A percentile compares a stretch with the other conserved stretches of the same genome.
phyloP scores from a whole-genome alignment of 225 moss, liverwort and hornwort species.

The Antitrichia curtipendula region DNA sequence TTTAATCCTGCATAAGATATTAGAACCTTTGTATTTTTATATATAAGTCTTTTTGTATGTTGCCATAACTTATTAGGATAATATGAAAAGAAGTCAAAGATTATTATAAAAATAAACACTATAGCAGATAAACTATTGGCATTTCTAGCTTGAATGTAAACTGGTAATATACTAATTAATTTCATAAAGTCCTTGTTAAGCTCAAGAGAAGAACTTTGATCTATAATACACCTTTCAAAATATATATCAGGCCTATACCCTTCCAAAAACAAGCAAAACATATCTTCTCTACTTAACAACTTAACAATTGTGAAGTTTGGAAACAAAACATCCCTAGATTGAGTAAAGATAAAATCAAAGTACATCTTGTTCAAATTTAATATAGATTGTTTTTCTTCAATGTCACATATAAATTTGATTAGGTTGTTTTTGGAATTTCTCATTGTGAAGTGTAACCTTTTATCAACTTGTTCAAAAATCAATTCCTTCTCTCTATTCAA shows the following conservation, averaged over 20 bases:
- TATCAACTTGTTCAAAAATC: neutral
- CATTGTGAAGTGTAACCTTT: neutral
- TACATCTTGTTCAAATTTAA: neutral
- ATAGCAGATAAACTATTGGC: neutral
- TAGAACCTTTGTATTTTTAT: neutral
- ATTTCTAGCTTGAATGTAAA: neutral
- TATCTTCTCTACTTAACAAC: neutral
- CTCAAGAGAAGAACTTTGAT: neutral
- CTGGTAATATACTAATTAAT: neutral
- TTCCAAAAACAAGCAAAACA: neutral
- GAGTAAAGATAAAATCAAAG: neutral
- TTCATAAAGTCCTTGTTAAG: neutral
- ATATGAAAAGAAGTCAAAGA: neutral
- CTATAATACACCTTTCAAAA: neutral
- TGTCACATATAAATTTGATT: neutral
- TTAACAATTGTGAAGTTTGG: neutral
- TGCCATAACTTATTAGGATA: neutral
- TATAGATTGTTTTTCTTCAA: neutral
- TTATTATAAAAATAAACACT: neutral
- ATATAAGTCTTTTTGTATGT: neutral
- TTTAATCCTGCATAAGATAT: neutral
- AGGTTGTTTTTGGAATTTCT: neutral
- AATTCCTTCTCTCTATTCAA: neutral
- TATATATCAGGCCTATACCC: neutral
- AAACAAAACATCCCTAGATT: neutral